Base-by-base conservation (phyloP, 140 eudicot genomes). In the Senecio squalidus region DNA sequence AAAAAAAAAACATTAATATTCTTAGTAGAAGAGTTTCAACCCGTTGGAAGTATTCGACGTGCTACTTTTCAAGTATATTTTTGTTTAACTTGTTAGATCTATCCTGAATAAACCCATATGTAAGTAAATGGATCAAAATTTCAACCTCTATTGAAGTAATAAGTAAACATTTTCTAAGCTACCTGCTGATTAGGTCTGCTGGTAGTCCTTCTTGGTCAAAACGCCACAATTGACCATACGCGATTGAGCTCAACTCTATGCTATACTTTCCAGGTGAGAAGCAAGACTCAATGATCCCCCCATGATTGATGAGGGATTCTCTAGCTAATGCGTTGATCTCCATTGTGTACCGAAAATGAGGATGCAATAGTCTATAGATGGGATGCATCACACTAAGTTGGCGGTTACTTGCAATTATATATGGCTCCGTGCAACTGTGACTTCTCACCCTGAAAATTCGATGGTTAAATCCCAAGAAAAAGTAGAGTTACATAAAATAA, bases 271-370 rank as follows among this genome's bases (percentile, higher is more conserved):
- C 63, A 1, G 83, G 74, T 27, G 78, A 45, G 51, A 86, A 86
- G 14, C 75, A 0, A 0, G 44, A 4, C 76, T 82, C 95, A 17
- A 86, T 82, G 29, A 77, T 43, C 13, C 91, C 95, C 45, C 58
- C 57, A 0, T 59, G 74, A 45, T 82, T 86, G 5, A 86, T 68
- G 28, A 86, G 84, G 17, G 77, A 40, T 55, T 52, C 64, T 34
- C 95, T 78, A 55, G 92, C 92, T 34, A 82, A 41, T 5, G 81
- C 82, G 30, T 86, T 86, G 24, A 86, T 82, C 70, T 79, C 80
- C 95, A 86, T 82, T 0, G 92, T 86, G 77, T 76, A 86, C 15
- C 92, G 84, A 2, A 82, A 64, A 70, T 86, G 90, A 55, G 95
- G 95, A 25, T 65, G 70, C 40, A 86, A 16, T 15, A 86, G 76